Evolutionary conservation across 805 yeast genomes (phyloP).

Genomic region (Lipomyces kockii): DNA sequence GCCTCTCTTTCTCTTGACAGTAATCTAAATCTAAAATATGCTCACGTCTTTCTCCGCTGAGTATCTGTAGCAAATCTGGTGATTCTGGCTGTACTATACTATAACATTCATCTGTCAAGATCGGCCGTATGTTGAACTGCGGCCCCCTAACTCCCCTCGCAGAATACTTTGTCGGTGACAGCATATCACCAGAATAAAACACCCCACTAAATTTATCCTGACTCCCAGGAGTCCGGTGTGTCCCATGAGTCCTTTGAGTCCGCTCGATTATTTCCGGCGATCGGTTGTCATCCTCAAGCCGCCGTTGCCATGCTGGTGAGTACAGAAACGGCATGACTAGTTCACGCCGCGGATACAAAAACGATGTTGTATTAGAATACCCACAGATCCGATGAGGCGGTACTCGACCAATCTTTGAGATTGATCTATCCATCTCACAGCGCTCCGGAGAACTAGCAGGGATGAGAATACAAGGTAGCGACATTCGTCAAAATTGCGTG

Average conservation of each 20-base stretch:
- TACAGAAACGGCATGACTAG: background rate
- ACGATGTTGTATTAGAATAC: background rate
- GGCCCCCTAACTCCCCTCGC: background rate
- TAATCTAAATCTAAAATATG: background rate
- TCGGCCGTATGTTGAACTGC: background rate
- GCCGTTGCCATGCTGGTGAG: background rate
- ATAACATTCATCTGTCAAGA: background rate
- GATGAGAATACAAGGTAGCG: background rate
- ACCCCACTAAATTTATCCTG: background rate
- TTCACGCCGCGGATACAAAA: background rate
- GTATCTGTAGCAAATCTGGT: background rate
- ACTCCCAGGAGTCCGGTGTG: too few relatives aligned
- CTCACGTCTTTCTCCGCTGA: background rate
- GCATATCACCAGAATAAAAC: background rate
- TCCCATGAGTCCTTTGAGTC: background rate
- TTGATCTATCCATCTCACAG: background rate
- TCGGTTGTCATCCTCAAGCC: background rate
- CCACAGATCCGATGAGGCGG: background rate
- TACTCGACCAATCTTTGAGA: background rate
- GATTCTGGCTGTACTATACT: background rate
- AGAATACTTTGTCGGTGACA: background rate
- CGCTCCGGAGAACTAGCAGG: background rate
- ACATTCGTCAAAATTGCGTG: background rate
- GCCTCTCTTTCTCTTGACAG: background rate
- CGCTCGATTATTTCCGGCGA: background rate